These are phyloP conservation scores for Suhomyces chickasaworum DNA, from an alignment of 1,139 yeast species.

Conservation along the genomic window DNA sequence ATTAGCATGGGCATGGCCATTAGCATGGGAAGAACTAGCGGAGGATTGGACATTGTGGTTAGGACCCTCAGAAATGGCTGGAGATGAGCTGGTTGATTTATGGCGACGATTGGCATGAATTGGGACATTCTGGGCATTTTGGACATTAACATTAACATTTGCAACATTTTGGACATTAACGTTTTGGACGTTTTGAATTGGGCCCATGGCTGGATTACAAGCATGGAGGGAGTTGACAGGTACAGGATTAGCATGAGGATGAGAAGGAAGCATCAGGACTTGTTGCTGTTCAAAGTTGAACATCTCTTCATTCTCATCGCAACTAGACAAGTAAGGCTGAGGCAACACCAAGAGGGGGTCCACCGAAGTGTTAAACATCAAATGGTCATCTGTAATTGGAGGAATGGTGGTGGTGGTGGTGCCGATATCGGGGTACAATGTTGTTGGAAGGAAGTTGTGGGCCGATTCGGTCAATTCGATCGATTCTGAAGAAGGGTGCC, in stretches of 20 bases:
- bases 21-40: neutral
- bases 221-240: neutral
- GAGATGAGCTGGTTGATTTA: conserved; percentile 6
- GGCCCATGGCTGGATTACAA: conserved; percentile 4
- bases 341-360: conserved; percentile 1
- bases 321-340: neutral
- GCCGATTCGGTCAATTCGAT: neutral
- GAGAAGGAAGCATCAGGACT: conserved; percentile 1
- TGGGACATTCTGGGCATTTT: neutral
- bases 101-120: conserved; percentile 5
- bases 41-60: neutral
- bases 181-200: neutral
- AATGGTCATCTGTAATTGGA: conserved; percentile 28
- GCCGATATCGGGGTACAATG: conserved; percentile 22
- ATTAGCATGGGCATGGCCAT: conserved; percentile 6
- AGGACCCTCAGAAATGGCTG: neutral
- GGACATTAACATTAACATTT: neutral
- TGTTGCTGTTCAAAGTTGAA: conserved; percentile 28
- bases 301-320: conserved; percentile 24
- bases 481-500: neutral
- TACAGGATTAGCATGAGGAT: neutral
- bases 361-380: conserved; percentile 15
- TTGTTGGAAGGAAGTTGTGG: conserved; percentile 21
- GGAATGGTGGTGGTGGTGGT: too few species aligned
- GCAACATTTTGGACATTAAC: neutral